Percentiles rank a stretch among this genome's conserved stretches.
phyloP scores from a whole-genome alignment of 2,329 filamentous ascomycete species.

The Aspergillus costaricaensis region DNA sequence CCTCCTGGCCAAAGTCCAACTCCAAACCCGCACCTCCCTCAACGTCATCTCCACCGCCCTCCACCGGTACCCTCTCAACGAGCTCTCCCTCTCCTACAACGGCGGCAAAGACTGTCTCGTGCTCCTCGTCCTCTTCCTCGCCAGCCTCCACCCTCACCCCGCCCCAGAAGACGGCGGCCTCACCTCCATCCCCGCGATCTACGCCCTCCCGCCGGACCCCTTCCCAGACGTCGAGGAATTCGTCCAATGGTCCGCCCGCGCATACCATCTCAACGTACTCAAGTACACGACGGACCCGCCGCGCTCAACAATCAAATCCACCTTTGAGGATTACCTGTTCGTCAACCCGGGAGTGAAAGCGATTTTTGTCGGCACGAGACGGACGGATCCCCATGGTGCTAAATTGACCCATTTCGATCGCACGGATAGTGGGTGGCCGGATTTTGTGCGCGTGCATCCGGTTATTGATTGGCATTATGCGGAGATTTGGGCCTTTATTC shows the following conservation, averaged over 20 bases:
- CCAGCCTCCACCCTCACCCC: conserved; percentile 56
- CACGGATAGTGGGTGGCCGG: conserved; percentile 87
- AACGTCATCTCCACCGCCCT: conserved; percentile 74
- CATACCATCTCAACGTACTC: conserved; percentile 74
- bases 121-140: conserved; percentile 82
- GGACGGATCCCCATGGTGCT: conserved; percentile 89
- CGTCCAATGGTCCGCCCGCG: conserved; percentile 64
- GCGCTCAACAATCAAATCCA: conserved; percentile 67
- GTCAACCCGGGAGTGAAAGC: conserved; percentile 62
- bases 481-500: conserved; percentile 87
- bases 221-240: conserved; percentile 87
- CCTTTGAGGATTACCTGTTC: conserved; percentile 73
- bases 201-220: conserved; percentile 81
- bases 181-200: conserved; percentile 72
- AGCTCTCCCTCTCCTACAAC: conserved; percentile 92
- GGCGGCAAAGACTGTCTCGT: conserved; percentile 98
- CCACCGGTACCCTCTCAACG: conserved; percentile 70
- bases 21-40: conserved; percentile 72
- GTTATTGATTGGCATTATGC: conserved; percentile 97
- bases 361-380: conserved; percentile 82
- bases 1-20: conserved; percentile 62
- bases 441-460: conserved; percentile 89
- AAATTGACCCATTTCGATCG: conserved; percentile 77
- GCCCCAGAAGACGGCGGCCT: conserved; percentile 24
- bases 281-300: conserved; percentile 68